Evolutionary conservation across 129 eudicot species (phyloP).

Genomic region (Tagetes patula): DNA sequence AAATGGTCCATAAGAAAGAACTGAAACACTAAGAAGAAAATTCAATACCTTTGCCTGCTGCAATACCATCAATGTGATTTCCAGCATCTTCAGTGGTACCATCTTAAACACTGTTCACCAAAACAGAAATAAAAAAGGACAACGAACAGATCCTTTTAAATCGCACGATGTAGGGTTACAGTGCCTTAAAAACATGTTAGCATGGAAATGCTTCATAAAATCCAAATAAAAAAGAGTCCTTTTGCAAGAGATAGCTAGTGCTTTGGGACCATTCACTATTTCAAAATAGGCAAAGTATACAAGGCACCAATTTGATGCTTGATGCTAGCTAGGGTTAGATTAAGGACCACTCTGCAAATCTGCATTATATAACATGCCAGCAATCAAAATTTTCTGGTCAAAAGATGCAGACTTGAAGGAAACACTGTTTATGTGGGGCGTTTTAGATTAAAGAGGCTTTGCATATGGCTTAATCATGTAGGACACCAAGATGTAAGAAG

Average conservation of each 20-base stretch:
- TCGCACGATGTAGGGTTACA: slow-evolving; percentile 8
- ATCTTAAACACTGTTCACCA: background rate
- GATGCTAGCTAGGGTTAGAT: slow-evolving; percentile 31
- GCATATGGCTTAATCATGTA: slow-evolving; percentile 27
- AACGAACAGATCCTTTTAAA: slow-evolving; percentile 19
- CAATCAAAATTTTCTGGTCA: slow-evolving; percentile 26
- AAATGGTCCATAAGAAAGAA: slow-evolving; percentile 15
- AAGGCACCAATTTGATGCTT: slow-evolving; percentile 29
- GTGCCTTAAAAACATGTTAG: slow-evolving; percentile 22
- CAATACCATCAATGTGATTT: slow-evolving; percentile 20
- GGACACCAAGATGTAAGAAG: slow-evolving; percentile 33
- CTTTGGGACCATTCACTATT: slow-evolving; percentile 43
- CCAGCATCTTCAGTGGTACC: slow-evolving; percentile 27
- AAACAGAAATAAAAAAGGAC: background rate
- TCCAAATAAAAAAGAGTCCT: slow-evolving; percentile 29
- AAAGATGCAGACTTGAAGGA: slow-evolving; percentile 18
- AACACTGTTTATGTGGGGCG: slow-evolving; percentile 28
- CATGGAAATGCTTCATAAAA: slow-evolving; percentile 18
- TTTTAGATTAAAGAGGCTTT: slow-evolving; percentile 23
- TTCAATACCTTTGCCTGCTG: slow-evolving; percentile 20
- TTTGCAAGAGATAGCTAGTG: slow-evolving; percentile 31
- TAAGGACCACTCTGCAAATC: slow-evolving; percentile 45
- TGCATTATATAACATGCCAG: slow-evolving; percentile 38
- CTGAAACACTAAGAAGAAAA: slow-evolving; percentile 21
- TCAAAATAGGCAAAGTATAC: slow-evolving; percentile 23